These are phyloP conservation scores for Cruciata laevipes DNA, from an alignment of 257 asterid species.

Conservation along the genomic window DNA sequence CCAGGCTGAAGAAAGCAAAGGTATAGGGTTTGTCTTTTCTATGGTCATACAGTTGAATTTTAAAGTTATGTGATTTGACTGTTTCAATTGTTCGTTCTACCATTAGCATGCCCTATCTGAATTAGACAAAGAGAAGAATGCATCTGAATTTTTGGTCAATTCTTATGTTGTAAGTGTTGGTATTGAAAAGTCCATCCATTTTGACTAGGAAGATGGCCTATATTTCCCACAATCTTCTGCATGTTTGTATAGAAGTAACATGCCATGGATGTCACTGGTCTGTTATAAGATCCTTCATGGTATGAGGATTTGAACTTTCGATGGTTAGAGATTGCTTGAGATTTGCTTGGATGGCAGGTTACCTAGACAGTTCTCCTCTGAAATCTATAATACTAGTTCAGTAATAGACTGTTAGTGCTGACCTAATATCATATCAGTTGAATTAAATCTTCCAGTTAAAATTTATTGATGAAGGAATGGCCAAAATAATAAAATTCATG, in stretches of 20 bases:
- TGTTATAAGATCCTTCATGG: background rate
- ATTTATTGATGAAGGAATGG: background rate
- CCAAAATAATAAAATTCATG: background rate
- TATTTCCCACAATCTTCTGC: background rate
- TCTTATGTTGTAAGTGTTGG: background rate
- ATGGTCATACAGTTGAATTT: background rate
- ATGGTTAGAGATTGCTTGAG: background rate
- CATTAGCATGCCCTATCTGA: background rate
- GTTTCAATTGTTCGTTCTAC: background rate
- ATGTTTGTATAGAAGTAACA: background rate
- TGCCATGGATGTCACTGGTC: background rate
- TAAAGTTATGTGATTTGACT: conserved; percentile 3
- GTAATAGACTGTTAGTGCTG: background rate
- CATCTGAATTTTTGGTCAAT: background rate
- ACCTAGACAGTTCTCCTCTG: background rate
- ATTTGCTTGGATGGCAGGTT: background rate
- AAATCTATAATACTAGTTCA: background rate
- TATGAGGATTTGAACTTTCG: background rate
- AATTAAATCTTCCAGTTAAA: background rate
- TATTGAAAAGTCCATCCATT: background rate
- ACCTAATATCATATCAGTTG: background rate
- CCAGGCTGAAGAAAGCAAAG: conserved; percentile 92
- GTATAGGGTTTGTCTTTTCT: conserved; percentile 28
- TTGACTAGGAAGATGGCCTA: background rate
- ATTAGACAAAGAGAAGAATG: background rate